phyloP scores from a whole-genome alignment of 345 rosid genomes.

The Mangifera indica region DNA sequence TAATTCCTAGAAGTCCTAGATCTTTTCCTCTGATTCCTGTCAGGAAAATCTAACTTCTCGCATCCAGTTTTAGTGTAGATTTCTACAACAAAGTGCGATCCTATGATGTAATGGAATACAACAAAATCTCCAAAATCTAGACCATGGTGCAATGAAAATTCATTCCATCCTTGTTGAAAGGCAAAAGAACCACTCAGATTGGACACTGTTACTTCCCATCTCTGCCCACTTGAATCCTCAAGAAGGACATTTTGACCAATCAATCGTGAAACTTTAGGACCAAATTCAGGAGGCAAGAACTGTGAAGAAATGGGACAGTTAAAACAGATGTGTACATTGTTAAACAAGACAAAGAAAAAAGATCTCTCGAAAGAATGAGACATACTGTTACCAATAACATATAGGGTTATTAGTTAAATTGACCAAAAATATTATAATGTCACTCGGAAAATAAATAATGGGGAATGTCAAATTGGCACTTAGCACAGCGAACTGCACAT shows the following conservation, averaged over 20 bases:
- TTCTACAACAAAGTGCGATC: conserved; percentile 36
- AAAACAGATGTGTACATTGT: not conserved
- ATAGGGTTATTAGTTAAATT: not conserved
- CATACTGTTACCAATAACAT: not conserved
- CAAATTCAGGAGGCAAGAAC: conserved; percentile 46
- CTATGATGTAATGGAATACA: conserved; percentile 29
- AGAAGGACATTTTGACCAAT: conserved; percentile 26
- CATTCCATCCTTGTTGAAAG: conserved; percentile 39
- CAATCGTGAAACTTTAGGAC: conserved; percentile 18
- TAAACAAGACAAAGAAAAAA: not conserved
- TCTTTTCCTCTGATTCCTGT: conserved; percentile 22
- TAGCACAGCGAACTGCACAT: conserved; percentile 2
- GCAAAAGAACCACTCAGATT: conserved; percentile 25
- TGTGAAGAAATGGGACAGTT: conserved; percentile 22
- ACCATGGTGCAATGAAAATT: conserved; percentile 32
- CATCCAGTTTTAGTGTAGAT: conserved; percentile 36
- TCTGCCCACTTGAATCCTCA: conserved; percentile 30
- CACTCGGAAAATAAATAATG: too few relatives aligned
- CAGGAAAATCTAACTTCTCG: conserved; percentile 26
- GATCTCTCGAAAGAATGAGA: not conserved
- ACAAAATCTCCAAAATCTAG: conserved; percentile 39
- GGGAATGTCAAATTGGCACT: not conserved
- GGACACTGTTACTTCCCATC: conserved; percentile 35
- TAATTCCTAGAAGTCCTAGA: conserved; percentile 4
- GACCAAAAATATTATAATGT: too few relatives aligned